A percentile compares a stretch with the other conserved stretches of the same genome.
Conservation (phyloP, 257 asterid genomes). For the Craterostigma plantagineum region DNA sequence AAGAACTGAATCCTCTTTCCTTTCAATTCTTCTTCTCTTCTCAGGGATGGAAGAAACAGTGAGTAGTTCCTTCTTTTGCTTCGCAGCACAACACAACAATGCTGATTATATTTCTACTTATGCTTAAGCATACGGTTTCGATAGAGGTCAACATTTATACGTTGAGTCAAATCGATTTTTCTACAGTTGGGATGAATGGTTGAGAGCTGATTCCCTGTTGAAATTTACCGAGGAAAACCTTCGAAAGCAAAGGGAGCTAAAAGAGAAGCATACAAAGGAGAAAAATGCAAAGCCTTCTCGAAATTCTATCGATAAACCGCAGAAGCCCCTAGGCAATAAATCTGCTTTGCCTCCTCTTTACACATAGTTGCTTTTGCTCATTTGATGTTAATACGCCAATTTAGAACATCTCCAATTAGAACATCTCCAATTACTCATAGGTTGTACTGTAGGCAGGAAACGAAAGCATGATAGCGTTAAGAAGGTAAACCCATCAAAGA, state of each 20-base stretch:
- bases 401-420: too few species aligned
- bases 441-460: constrained; percentile 31
- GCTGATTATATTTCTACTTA: constrained; percentile 2
- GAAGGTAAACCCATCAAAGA: too few species aligned
- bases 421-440: too few species aligned
- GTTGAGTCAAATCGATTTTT: constrained; percentile 4
- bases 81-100: too few species aligned
- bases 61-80: constrained; percentile 18
- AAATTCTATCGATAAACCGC: constrained; percentile 29
- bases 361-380: background rate
- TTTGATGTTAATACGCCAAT: constrained; percentile 10
- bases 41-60: constrained; percentile 88
- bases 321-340: constrained; percentile 26
- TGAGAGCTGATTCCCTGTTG: constrained; percentile 30
- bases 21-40: constrained; percentile 7
- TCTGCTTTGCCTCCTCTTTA: constrained; percentile 4
- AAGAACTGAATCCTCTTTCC: background rate
- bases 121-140: too few species aligned
- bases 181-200: constrained; percentile 89
- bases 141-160: too few species aligned
- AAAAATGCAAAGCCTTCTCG: constrained; percentile 22
- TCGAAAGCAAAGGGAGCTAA: constrained; percentile 30
- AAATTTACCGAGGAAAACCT: constrained; percentile 45
- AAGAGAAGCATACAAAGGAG: constrained; percentile 18
- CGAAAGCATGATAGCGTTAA: constrained; percentile 25